A percentile compares a stretch with the other conserved stretches of the same genome.
These are phyloP conservation scores for Pleurozium schreberi DNA, from an alignment of 225 moss, liverwort and hornwort genomes.

Conservation along the genomic window DNA sequence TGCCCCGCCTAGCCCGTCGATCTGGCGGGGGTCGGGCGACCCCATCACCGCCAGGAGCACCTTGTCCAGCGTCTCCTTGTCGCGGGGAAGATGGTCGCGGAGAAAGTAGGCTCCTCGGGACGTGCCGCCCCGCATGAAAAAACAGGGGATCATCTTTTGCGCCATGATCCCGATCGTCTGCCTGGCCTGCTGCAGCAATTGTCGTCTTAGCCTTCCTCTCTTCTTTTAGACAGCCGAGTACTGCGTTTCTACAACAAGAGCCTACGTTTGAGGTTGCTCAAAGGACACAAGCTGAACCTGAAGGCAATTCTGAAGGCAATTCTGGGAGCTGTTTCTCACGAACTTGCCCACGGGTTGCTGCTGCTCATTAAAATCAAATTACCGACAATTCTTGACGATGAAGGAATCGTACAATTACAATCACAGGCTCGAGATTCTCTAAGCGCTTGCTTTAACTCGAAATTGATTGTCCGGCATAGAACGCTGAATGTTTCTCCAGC, in stretches of 20 bases:
- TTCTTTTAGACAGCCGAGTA: too few species aligned
- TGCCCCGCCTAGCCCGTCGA: constrained; percentile 42
- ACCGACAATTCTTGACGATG: neutral
- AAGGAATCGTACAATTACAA: neutral
- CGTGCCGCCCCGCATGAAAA: constrained; percentile 52
- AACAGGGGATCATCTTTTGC: constrained; percentile 31
- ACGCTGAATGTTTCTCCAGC: neutral
- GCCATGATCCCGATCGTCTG: neutral
- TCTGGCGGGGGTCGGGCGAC: constrained; percentile 29
- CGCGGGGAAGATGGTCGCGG: constrained; percentile 28
- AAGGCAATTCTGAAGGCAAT: neutral
- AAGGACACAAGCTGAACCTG: too few species aligned
- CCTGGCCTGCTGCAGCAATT: neutral
- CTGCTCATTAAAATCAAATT: neutral
- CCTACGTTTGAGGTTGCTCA: neutral
- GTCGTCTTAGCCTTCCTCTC: too few species aligned
- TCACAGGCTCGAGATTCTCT: neutral
- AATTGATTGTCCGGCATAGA: neutral
- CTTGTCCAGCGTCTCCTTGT: constrained; percentile 4
- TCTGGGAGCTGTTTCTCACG: neutral
- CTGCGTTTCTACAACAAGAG: neutral
- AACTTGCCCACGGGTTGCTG: neutral
- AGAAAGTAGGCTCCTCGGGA: constrained; percentile 43
- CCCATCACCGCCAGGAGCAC: constrained; percentile 49
- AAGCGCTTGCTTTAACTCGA: neutral